A percentile compares a stretch with the other conserved stretches of the same genome.
Conservation (phyloP, 176 grass and related monocot species). For the Oryza longistaminata region DNA sequence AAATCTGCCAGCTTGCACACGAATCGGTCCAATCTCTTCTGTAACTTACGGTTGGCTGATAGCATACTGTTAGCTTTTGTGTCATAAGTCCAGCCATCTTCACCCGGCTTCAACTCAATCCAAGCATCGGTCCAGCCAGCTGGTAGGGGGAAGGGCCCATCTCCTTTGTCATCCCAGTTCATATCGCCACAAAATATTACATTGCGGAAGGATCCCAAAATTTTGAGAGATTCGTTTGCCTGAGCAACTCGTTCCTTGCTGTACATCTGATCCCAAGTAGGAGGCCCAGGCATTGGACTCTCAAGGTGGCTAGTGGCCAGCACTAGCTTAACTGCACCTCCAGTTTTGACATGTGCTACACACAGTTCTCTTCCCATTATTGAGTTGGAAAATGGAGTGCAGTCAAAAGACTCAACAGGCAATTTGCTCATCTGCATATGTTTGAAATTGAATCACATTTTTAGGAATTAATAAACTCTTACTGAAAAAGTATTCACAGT, state of each 20-base stretch:
- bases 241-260: constrained; percentile 70
- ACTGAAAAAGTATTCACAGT: background rate
- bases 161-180: constrained; percentile 92
- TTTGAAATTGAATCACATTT: constrained; percentile 20
- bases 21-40: constrained; percentile 75
- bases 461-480: background rate
- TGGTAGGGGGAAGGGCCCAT: constrained; percentile 62
- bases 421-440: constrained; percentile 85
- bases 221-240: constrained; percentile 59
- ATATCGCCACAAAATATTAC: constrained; percentile 82
- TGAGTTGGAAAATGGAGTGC: constrained; percentile 53
- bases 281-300: constrained; percentile 76
- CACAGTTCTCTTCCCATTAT: constrained; percentile 79
- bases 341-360: constrained; percentile 51
- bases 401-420: constrained; percentile 51
- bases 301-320: constrained; percentile 83
- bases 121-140: constrained; percentile 73
- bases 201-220: constrained; percentile 49
- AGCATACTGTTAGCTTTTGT: constrained; percentile 73
- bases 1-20: constrained; percentile 68
- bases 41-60: constrained; percentile 63
- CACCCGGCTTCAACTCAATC: constrained; percentile 58
- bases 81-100: constrained; percentile 83
- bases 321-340: constrained; percentile 39
- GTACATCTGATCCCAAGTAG: constrained; percentile 95